Evolutionary conservation across 1,139 yeast species (phyloP), one percentile per base, ranked within the genome.

Genomic region (Hanseniaspora gamundiae): DNA sequence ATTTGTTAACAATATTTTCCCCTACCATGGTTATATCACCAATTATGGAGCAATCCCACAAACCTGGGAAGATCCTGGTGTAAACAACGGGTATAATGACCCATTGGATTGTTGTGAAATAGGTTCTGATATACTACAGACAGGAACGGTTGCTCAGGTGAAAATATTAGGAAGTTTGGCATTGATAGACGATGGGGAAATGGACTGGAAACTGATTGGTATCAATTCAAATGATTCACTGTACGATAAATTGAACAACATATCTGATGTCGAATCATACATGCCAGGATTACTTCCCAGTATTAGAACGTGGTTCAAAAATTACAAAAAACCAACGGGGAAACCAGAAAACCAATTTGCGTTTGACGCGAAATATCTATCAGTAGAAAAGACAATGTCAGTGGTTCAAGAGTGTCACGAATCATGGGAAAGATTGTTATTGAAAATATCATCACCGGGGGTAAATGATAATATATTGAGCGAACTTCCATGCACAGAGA

Each of bases 21-120:
- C 98, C 29, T 93, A 81, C 71, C 88, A 85, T 61, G 98, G 98
- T 24, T 88, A 88, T 68, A 86, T 91, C 51, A 94, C 85, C 68
- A 88, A 88, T 68, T 88, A 88, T 62, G 97, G 98, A 51, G 96
- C 97, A n/a, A 74, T 91, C 64, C 96, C 98, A 41, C 97, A 88
- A 68, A 91, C 98, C 24, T 91, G 97, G 97, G 98, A 91, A 59
- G 79, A 77, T 55, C 80, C 80, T 30, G 50, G 52, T 48, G 57
- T 60, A 17, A 41, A 39, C 55, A 74, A 71, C 57, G 98, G 98
- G 52, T 98, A 91, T 67, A 84, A 87, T 59, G 98, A 91, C 67
- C 98, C 98, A 20, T 71, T 91, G 54, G 98, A 91, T 65, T 93
- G 91, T 45, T 83, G 96, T 65, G 98, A 91, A 63, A 86, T 91